Evolutionary conservation across 2,329 filamentous ascomycete genomes (phyloP).

Genomic region (Lachnellula cervina): DNA sequence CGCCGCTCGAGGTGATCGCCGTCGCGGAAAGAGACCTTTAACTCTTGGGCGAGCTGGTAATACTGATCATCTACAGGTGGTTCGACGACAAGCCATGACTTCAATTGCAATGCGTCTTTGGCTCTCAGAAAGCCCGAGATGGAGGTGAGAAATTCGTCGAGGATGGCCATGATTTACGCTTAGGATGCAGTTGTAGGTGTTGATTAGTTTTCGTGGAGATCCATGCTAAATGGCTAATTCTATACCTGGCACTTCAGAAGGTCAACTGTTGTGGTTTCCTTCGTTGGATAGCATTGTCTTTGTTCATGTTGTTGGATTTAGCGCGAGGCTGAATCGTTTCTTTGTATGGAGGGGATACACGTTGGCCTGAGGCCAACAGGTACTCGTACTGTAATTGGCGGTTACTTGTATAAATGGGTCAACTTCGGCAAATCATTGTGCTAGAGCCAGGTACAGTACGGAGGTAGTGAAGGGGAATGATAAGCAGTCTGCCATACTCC

Average conservation of each 20-base stretch:
- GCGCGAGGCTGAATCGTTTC: neutral
- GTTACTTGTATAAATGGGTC: neutral
- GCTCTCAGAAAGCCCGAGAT: constrained; percentile 57
- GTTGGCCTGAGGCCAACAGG: too few relatives aligned
- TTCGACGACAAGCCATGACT: constrained; percentile 70
- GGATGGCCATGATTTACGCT: constrained; percentile 48
- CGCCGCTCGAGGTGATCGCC: constrained; percentile 54
- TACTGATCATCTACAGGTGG: constrained; percentile 65
- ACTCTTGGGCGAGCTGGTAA: constrained; percentile 60
- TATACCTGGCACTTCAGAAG: neutral
- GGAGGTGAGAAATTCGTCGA: constrained; percentile 63
- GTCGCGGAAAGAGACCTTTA: constrained; percentile 52
- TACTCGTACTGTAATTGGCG: too few relatives aligned
- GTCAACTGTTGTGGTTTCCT: neutral
- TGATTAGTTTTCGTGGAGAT: neutral
- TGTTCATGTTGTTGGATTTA: neutral
- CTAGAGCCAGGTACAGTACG: too few relatives aligned
- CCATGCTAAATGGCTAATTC: neutral
- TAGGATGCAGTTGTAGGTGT: neutral
- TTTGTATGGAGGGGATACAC: neutral
- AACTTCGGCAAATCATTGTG: too few relatives aligned
- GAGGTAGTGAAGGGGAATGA: too few relatives aligned
- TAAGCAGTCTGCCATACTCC: too few relatives aligned
- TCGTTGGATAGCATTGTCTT: neutral
- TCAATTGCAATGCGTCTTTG: constrained; percentile 61